Evolutionary conservation across 108 stramenopile species (phyloP), one percentile per base, ranked within the genome.

Genomic region (Conticribra weissflogii): DNA sequence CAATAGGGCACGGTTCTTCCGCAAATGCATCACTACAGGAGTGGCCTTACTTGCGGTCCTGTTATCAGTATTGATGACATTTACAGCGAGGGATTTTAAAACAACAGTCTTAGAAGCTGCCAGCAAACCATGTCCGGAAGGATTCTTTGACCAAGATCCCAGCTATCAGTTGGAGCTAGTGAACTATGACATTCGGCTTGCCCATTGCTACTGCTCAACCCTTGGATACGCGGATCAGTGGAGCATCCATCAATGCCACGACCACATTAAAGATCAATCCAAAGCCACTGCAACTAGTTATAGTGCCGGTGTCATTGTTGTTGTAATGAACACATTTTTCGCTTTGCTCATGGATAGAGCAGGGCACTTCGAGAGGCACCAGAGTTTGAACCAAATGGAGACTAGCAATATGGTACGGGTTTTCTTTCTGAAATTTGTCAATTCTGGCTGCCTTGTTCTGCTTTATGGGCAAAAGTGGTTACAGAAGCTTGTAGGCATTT

Each of bases 291-390:
- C 79, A 12, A 81, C 63, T 12, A 76, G 63, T 54, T 79, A 81
- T 47, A 73, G 76, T 17, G 86, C 86, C 18, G 73, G 80, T 16
- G 63, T 83, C 53, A 63, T 78, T 41, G 81, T 87, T 18, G 51
- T 76, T 12, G 57, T 78, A 32, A 79, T 84, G 67, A 87, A 87
- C 60, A 33, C 57, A 32, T 65, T 78, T 21, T 84, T 87, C 64
- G 78, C 77, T 22, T 65, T 54, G 62, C 41, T 84, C 5, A 68
- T 87, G 80, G 76, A 85, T 54, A 55, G 48, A 48, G 70, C 79
- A 31, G 84, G 79, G n/a, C n/a, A 21, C 16, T 88, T 78, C 49
- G 86, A 88, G 58, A 84, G 71, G 51, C 86, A 88, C 54, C 81
- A 78, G 33, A 76, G 82, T 51, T 62, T 82, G 23, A 84, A 88